Base-by-base conservation (phyloP, 768 basidiomycete species). In the Podaxis sp. region DNA sequence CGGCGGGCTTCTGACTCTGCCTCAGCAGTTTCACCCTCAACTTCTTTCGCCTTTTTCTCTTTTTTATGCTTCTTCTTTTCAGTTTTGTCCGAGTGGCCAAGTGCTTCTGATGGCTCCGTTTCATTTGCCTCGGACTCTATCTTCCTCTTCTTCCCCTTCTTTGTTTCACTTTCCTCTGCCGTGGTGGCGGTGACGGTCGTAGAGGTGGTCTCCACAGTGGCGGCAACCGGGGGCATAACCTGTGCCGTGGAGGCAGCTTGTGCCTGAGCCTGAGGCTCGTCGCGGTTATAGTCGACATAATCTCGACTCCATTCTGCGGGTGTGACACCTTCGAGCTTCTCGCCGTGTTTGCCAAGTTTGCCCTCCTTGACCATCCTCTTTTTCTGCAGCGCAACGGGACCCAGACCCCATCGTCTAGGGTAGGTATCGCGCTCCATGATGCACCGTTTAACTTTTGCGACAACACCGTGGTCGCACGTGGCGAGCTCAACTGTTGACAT, bases 361-460 rank as follows among this genome's bases (percentile, higher is more conserved):
- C 96, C 95, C n/a, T 93, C 93, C 79, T 96, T 97, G 64, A 97
- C 87, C 84, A 99, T 81, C 74, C 96, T 97, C 81, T 98, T 99
- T 83, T 98, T 98, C 73, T 96, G 90, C 57, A 92, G 77, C 13
- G 97, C 96, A 74, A 95, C 86, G 21, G 97, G 97, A n/a, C 97
- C 97, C 55, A 98, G 84, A 53, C 97, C 97, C 97, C 97, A 98
- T 64, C 95, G 87, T 59, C 97, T 87, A 42, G 97, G 97, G 74
- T 99, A 99, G 18, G 93, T 91, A 74, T 99, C 97, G 38, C 96
- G 89, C 73, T 98, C 97, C 97, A 99, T 99, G 70, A 99, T 98
- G 71, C 96, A 98, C 55, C 97, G 82, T 78, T 99, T 99, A 70
- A 99, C 94, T 77, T 98, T 98, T 37, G 97, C 97, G 46, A 98